These are phyloP conservation scores for Phytopythium kandeliae DNA, from an alignment of 352 stramenopile genomes.

Conservation along the genomic window DNA sequence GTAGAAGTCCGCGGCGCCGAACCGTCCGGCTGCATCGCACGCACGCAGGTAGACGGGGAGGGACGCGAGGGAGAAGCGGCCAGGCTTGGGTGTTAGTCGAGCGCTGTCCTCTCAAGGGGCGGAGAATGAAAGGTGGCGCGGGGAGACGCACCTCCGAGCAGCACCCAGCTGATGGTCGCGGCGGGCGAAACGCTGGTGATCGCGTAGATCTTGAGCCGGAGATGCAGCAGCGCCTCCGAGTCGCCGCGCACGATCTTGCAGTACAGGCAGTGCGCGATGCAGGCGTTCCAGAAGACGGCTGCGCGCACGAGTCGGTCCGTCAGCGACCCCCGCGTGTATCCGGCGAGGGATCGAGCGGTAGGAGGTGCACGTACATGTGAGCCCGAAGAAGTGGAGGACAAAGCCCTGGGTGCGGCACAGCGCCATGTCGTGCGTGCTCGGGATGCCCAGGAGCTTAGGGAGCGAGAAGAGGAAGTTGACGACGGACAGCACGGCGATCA, in stretches of 20 bases:
- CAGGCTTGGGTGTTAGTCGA: too few species aligned
- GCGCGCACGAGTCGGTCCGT: too few species aligned
- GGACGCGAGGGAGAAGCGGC: too few species aligned
- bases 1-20: constrained; percentile 58
- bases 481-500: constrained; percentile 66
- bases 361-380: constrained; percentile 38
- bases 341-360: background rate
- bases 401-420: constrained; percentile 53
- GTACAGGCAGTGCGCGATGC: constrained; percentile 70
- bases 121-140: too few species aligned
- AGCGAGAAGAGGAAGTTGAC: constrained; percentile 44
- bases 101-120: too few species aligned
- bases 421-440: constrained; percentile 7
- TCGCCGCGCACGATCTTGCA: constrained; percentile 60
- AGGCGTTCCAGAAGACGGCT: constrained; percentile 66
- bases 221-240: constrained; percentile 54
- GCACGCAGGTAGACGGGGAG: background rate
- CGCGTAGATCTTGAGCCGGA: constrained; percentile 56
- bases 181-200: constrained; percentile 37
- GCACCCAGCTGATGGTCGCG: constrained; percentile 23
- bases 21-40: constrained; percentile 7
- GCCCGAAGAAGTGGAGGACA: constrained; percentile 33
- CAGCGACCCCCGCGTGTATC: background rate
- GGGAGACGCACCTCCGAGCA: constrained; percentile 23
- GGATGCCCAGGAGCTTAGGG: constrained; percentile 45